phyloP scores from a whole-genome alignment of 2,329 filamentous ascomycete genomes.

The Aspergillus pseudonomiae region DNA sequence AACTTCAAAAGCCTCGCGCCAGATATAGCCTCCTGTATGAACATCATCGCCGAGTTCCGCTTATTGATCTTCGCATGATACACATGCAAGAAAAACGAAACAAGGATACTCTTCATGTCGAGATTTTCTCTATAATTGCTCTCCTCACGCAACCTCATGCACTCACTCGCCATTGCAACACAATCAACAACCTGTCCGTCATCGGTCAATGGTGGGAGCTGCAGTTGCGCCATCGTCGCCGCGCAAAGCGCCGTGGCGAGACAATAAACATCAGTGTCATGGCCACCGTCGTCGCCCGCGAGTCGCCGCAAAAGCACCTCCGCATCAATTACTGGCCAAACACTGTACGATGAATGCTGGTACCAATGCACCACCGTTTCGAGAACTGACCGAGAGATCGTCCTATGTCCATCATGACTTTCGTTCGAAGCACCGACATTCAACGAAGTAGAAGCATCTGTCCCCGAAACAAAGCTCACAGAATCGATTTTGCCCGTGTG shows the following conservation, averaged over 20 bases:
- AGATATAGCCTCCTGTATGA: constrained; percentile 33
- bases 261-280: constrained; percentile 17
- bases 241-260: constrained; percentile 32
- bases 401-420: neutral
- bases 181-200: constrained; percentile 20
- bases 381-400: constrained; percentile 19
- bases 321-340: constrained; percentile 33
- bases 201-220: constrained; percentile 25
- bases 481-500: neutral
- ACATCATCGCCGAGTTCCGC: constrained; percentile 32
- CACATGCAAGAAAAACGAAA: constrained; percentile 37
- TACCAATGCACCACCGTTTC: constrained; percentile 25
- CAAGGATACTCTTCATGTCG: constrained; percentile 25
- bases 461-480: neutral
- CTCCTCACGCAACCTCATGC: constrained; percentile 26
- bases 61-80: constrained; percentile 37
- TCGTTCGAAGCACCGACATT: neutral
- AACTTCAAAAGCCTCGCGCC: constrained; percentile 26
- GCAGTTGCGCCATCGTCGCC: constrained; percentile 35
- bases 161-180: constrained; percentile 23
- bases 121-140: constrained; percentile 21
- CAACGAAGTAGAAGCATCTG: neutral
- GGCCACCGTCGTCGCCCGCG: neutral
- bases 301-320: constrained; percentile 21
- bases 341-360: constrained; percentile 29